Evolutionary conservation across 805 yeast species (phyloP), one percentile per base, ranked within the genome.

Genomic region (Saturnispora dispora): DNA sequence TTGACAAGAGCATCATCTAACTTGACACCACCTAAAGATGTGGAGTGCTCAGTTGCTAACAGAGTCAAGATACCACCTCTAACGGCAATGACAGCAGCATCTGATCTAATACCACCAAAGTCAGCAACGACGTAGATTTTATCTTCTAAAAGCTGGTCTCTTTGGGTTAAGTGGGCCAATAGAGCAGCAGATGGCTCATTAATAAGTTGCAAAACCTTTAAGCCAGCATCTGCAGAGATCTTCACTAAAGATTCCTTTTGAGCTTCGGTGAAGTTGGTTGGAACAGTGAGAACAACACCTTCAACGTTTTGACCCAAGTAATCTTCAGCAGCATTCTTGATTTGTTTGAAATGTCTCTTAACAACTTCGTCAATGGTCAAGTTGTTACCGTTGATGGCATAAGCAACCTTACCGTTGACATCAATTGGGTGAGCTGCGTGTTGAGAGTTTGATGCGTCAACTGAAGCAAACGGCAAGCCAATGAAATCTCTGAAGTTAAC

Each of bases 51-150:
- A 58, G 96, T 88, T 54, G 95, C 84, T 60, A 93, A 75, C 45
- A 88, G 75, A 51, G 99, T 91, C 71, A 87, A 77, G 59, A 93
- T 79, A 63, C 99, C 99, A 57, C 96, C 96, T 74, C 97, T 83
- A 50, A 84, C 86, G 40, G 97, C 82, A 61, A 93, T 74, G 48
- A 93, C 90, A 53, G 98, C 96, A 55, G 90, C 96, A 66, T 93
- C 98, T 41, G 96, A 83, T 71, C 98, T 80, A 60, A 89, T 77
- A 65, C 96, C 97, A 68, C 99, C 99, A 63, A 93, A 87, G 70
- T 93, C 99, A 51, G 95, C 95, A 59, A 93, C 96, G 47, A 88
- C 95, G 63, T 83, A 83, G 54, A 87, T 70, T 74, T 84, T 84
- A 71, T 88, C 95, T 58, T 79, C 71, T 51, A 61, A 60, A 55